Evolutionary conservation across 352 stramenopile genomes (phyloP).

Genomic region (Nothophytophthora sp.): DNA sequence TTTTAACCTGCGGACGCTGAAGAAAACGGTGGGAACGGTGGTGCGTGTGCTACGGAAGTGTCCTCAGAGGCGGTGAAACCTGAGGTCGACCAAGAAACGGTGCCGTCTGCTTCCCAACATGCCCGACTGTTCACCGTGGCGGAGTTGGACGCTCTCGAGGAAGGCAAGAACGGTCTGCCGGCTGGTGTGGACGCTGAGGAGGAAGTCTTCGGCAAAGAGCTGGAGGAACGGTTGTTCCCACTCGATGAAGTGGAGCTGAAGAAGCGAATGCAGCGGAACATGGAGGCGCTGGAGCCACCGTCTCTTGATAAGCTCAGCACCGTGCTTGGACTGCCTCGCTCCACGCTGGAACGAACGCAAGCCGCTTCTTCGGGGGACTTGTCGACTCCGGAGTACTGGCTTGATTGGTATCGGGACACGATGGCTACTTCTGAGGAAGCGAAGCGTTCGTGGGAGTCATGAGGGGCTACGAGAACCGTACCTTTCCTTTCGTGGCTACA

Average conservation of each 20-base stretch:
- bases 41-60: too few relatives aligned
- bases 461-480: neutral
- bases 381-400: neutral
- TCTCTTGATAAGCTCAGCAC: neutral
- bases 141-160: neutral
- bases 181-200: neutral
- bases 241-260: constrained; percentile 2
- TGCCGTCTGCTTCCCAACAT: neutral
- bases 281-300: neutral
- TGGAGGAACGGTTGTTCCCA: constrained; percentile 3
- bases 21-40: too few relatives aligned
- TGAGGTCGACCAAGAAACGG: neutral
- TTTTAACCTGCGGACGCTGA: too few relatives aligned
- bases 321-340: neutral
- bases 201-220: constrained; percentile 9
- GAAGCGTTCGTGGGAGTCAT: neutral
- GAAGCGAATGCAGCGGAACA: neutral
- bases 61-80: neutral
- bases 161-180: neutral
- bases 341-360: neutral
- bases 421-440: neutral
- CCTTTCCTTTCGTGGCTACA: neutral
- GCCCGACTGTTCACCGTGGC: constrained; percentile 2
- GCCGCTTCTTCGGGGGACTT: neutral
- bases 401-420: neutral